phyloP scores from a whole-genome alignment of 306 rosid species.

The Hippophae gyantsensis region DNA sequence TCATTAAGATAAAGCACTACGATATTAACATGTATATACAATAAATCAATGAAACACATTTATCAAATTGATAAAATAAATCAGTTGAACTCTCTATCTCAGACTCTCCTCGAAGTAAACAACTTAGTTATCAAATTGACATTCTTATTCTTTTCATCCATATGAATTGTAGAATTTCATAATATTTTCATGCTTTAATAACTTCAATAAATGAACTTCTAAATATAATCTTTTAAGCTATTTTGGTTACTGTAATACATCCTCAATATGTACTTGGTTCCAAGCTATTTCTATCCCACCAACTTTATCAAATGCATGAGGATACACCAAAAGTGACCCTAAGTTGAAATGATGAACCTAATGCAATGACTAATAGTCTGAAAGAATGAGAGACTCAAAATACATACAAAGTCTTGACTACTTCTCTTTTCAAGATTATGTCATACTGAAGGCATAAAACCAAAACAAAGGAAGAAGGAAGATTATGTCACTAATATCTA shows the following conservation, averaged over 20 bases:
- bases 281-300: constrained; percentile 89
- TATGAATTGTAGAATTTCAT: constrained; percentile 57
- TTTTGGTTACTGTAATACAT: constrained; percentile 58
- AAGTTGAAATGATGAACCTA: neutral
- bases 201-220: constrained; percentile 78
- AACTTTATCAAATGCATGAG: constrained; percentile 14
- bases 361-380: neutral
- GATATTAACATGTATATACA: too few species aligned
- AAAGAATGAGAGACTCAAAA: constrained; percentile 10
- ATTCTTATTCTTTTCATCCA: constrained; percentile 56
- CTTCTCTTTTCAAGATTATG: constrained; percentile 76
- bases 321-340: neutral
- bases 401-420: constrained; percentile 86
- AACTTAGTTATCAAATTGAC: constrained; percentile 81
- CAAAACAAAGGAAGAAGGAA: neutral
- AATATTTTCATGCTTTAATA: constrained; percentile 68
- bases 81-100: constrained; percentile 50
- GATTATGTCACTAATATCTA: constrained; percentile 6
- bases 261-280: constrained; percentile 61
- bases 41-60: too few species aligned
- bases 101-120: constrained; percentile 76
- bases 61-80: neutral
- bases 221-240: constrained; percentile 61
- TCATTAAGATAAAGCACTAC: too few species aligned
- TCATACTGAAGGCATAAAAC: constrained; percentile 44